These are phyloP conservation scores for Peniophora sp. DNA, from an alignment of 1,284 basidiomycete genomes.

Conservation along the genomic window DNA sequence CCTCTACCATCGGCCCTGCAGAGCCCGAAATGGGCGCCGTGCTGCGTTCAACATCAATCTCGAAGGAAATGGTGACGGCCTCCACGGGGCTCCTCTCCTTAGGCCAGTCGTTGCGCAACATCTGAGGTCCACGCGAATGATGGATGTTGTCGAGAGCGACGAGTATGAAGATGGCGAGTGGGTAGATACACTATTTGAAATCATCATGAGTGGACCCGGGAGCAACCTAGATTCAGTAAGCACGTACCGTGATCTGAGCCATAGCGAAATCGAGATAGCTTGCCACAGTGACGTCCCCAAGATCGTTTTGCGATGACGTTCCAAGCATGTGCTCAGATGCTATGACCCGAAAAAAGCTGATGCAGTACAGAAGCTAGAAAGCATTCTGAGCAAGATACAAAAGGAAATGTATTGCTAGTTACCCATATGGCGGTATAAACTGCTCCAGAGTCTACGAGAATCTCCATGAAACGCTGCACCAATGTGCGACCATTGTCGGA, in stretches of 20 bases:
- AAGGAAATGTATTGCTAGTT: background rate
- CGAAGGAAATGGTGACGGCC: too few relatives aligned
- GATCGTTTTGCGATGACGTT: background rate
- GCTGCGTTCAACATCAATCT: too few relatives aligned
- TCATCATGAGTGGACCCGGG: background rate
- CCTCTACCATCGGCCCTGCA: too few relatives aligned
- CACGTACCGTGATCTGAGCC: background rate
- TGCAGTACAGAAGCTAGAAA: background rate
- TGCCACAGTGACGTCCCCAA: background rate
- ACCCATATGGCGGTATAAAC: background rate
- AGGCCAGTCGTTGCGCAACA: too few relatives aligned
- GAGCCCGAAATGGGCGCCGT: too few relatives aligned
- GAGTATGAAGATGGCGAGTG: background rate
- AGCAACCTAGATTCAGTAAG: background rate
- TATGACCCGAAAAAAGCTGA: background rate
- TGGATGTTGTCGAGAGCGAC: background rate
- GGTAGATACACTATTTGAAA: background rate
- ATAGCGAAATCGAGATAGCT: background rate
- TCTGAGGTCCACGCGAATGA: constrained; percentile 7
- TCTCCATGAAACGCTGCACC: background rate
- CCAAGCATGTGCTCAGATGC: background rate
- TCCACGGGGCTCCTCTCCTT: too few relatives aligned
- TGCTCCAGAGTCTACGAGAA: background rate
- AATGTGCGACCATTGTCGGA: background rate
- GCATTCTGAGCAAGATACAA: too few relatives aligned